Evolutionary conservation across 169 alveolate species (phyloP), one percentile per base, ranked within the genome.

Genomic region (Cryptosporidium viatorum): DNA sequence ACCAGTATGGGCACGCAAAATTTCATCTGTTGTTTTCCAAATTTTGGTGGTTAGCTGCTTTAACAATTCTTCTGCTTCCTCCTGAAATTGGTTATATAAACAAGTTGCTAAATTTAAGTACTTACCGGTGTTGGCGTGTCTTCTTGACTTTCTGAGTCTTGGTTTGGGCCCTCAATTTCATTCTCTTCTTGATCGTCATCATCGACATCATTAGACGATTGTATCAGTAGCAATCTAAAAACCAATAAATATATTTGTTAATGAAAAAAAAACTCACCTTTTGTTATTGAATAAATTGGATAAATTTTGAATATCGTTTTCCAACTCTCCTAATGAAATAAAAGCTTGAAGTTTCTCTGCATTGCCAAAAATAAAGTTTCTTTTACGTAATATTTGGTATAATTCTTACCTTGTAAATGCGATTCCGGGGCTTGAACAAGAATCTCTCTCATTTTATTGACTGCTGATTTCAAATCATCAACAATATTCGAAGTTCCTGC

Each of bases 1-100:
- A 33, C 89, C 89, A 12, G 89, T 80, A n/a, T 80, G 75, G n/a
- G 89, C 89, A 80, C 74, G 89, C 33, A 80, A 29, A 14, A 80
- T 80, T 48, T 80, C 80, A 43, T 80, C 89, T 3, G 89, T 80
- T 3, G 89, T 65, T 41, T 80, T 80, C 89, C 89, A 80, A 26
- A 80, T 80, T 48, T 80, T 59, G 1, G 33, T 80, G 18, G 89
- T 80, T 31, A 80, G 33, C n/a, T 80, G 80, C 26, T 41, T 80
- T 52, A 80, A 41, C 3, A 45, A 9, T 48, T 80, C 80, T 26
- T 59, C 75, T 6, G 89, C 89, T 39, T 80, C 89, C 89, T 80
- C 89, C 89, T 80, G 35, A 31, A 59, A 37, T 18, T 67, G 9
- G n/a, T 67, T 33, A 67, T 37, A 33, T 67, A 5, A 67, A 21